phyloP scores from a whole-genome alignment of 106 monocot species.

The Platanthera guangdongensis region DNA sequence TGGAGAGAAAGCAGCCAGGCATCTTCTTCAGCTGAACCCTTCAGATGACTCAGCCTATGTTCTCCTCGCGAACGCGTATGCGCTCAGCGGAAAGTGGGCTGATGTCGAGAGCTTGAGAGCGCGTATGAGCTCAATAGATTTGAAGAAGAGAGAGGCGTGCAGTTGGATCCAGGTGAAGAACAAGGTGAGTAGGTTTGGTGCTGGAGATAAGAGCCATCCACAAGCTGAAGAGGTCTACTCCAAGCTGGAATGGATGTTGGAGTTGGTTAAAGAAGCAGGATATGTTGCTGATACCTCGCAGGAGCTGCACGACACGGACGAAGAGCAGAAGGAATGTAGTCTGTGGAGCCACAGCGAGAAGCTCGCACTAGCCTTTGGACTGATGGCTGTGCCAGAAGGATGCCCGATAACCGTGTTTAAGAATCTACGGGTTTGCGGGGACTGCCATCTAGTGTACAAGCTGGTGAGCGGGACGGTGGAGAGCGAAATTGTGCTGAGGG shows the following conservation, averaged over 20 bases:
- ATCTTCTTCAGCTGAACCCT: conserved; percentile 59
- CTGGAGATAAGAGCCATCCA: conserved; percentile 38
- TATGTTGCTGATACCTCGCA: conserved; percentile 55
- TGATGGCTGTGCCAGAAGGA: conserved; percentile 40
- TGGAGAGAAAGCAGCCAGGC: conserved; percentile 54
- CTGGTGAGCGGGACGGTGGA: conserved; percentile 38
- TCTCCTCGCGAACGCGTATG: conserved; percentile 78
- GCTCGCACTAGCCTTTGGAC: conserved; percentile 65
- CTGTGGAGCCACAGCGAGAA: conserved; percentile 80
- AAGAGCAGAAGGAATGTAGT: conserved; percentile 71
- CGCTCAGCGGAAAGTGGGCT: conserved; percentile 50
- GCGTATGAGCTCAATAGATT: conserved; percentile 51
- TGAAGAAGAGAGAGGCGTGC: conserved; percentile 71
- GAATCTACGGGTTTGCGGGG: conserved; percentile 77
- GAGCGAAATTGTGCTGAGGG: conserved; percentile 55
- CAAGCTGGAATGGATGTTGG: conserved; percentile 52
- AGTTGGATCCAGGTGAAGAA: conserved; percentile 87
- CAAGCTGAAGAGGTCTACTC: conserved; percentile 24
- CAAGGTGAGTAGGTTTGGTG: conserved; percentile 55
- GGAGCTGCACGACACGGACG: conserved; percentile 65
- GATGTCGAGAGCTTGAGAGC: conserved; percentile 57
- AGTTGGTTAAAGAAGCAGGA: conserved; percentile 39
- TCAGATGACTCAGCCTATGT: conserved; percentile 86
- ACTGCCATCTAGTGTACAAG: conserved; percentile 75
- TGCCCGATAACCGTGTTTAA: conserved; percentile 52